phyloP scores from a whole-genome alignment of 257 asterid species.

The Knoxia roxburghii region DNA sequence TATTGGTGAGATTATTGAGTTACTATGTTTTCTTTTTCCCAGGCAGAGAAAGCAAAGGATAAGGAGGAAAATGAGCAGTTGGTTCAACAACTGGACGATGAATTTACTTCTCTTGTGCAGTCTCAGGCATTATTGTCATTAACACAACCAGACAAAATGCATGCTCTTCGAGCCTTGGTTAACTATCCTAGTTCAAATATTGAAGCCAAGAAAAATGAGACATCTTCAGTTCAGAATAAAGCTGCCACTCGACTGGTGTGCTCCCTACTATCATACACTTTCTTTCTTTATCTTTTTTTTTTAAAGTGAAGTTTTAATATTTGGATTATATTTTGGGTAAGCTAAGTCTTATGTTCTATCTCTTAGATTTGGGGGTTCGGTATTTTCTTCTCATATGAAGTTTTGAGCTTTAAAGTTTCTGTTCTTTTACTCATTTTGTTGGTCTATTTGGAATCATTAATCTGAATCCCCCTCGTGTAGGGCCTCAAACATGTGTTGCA shows the following conservation, averaged over 20 bases:
- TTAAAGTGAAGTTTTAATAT: too few species aligned
- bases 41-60: slow-evolving; percentile 96
- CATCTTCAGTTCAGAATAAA: slow-evolving; percentile 25
- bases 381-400: background rate
- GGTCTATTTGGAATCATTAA: background rate
- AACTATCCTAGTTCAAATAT: slow-evolving; percentile 38
- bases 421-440: background rate
- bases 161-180: slow-evolving; percentile 64
- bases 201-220: slow-evolving; percentile 39
- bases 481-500: background rate
- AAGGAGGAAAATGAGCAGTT: slow-evolving; percentile 80
- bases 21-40: slow-evolving; percentile 19
- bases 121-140: slow-evolving; percentile 69
- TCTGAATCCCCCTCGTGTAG: background rate
- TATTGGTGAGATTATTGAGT: slow-evolving; percentile 7
- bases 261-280: background rate
- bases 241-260: slow-evolving; percentile 42
- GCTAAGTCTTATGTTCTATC: background rate
- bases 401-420: background rate
- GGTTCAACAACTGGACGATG: slow-evolving; percentile 68
- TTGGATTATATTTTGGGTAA: background rate
- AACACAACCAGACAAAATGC: slow-evolving; percentile 72
- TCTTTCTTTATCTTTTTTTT: background rate
- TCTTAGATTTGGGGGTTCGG: too few species aligned
- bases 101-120: slow-evolving; percentile 64